phyloP scores from a whole-genome alignment of 148 eudicot species.

The Camellia sinensis region DNA sequence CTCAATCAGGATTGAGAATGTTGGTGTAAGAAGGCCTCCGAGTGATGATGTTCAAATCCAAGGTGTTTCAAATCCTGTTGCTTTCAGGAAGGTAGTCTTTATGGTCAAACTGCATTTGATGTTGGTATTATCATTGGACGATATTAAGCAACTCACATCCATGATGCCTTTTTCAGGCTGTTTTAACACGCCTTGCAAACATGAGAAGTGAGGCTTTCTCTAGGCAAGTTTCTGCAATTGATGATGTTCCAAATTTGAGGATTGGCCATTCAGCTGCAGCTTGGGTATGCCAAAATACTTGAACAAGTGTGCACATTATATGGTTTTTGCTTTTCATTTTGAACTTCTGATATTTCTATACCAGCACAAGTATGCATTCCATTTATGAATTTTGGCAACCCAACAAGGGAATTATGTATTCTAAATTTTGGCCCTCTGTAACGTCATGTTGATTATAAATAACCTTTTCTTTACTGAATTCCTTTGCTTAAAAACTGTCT shows the following conservation, averaged over 20 bases:
- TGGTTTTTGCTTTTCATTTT: neutral
- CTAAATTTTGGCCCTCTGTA: neutral
- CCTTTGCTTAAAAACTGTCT: neutral
- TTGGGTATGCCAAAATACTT: conserved; percentile 39
- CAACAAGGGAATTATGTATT: neutral
- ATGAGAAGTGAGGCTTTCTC: conserved; percentile 54
- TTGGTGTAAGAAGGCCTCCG: conserved; percentile 73
- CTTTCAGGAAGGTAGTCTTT: conserved; percentile 66
- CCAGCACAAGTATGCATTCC: neutral
- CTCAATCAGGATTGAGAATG: conserved; percentile 80
- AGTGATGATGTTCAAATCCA: conserved; percentile 79
- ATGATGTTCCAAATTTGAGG: conserved; percentile 46
- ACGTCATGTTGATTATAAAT: neutral
- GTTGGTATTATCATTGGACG: neutral
- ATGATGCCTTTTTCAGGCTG: conserved; percentile 47
- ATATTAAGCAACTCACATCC: neutral
- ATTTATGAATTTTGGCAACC: neutral
- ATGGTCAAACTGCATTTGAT: neutral
- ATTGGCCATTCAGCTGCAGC: conserved; percentile 39
- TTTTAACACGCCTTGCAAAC: conserved; percentile 54
- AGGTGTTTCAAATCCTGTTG: conserved; percentile 70
- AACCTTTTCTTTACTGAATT: neutral
- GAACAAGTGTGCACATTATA: neutral
- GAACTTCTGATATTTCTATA: neutral
- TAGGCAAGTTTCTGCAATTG: conserved; percentile 44